Evolutionary conservation across 73 alveolate species (phyloP).

Genomic region (Tetrahymena malaccensis): DNA sequence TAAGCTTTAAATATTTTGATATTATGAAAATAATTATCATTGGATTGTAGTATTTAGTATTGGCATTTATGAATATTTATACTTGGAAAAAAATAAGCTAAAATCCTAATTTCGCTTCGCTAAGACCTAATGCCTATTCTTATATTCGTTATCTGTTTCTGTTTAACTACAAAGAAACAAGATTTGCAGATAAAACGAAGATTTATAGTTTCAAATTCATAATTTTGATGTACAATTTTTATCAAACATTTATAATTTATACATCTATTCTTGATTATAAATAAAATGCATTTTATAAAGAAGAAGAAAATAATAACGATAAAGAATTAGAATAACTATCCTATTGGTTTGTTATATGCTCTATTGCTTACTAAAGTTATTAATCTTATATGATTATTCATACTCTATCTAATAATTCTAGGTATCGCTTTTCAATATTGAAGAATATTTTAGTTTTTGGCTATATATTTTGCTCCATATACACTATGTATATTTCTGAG

Average conservation of each 20-base stretch:
- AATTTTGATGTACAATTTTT: neutral
- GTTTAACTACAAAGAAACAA: neutral
- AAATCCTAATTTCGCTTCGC: neutral
- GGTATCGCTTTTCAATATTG: neutral
- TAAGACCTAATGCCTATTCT: neutral
- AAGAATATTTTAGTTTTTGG: neutral
- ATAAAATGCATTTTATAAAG: neutral
- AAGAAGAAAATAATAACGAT: too few relatives aligned
- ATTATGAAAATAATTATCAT: neutral
- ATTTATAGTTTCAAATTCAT: neutral
- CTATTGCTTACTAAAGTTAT: neutral
- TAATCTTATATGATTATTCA: neutral
- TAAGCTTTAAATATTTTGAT: neutral
- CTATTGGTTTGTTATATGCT: neutral
- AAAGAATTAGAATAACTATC: neutral
- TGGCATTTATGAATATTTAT: neutral
- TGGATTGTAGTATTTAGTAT: too few relatives aligned
- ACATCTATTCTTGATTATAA: neutral
- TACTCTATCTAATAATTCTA: neutral
- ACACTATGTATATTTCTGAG: neutral
- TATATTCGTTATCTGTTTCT: neutral
- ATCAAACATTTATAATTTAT: neutral
- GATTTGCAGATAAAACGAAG: neutral
- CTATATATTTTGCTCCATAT: neutral
- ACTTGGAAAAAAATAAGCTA: neutral